Percentiles rank a stretch among this genome's conserved stretches.
Conservation (phyloP, 306 rosid species). For the Luffa aegyptiaca region DNA sequence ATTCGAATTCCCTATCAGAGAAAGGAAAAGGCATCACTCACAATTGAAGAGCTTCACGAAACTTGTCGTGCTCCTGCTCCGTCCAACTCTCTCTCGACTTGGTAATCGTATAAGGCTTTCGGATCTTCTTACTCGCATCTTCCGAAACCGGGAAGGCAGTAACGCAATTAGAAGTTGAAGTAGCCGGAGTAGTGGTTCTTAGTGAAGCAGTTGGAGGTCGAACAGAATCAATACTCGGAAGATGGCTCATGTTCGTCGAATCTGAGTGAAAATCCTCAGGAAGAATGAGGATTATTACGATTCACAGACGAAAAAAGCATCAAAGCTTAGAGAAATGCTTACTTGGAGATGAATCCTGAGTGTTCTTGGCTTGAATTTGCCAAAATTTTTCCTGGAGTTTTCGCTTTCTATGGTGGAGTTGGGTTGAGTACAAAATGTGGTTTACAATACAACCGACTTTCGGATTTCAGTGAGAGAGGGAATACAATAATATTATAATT, state of each 20-base stretch:
- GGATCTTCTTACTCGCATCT: conserved; percentile 65
- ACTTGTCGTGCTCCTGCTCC: conserved; percentile 95
- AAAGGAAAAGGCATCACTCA: conserved; percentile 18
- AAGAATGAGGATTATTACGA: conserved; percentile 47
- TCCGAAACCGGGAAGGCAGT: conserved; percentile 18
- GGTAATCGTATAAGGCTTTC: conserved; percentile 84
- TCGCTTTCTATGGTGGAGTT: not conserved
- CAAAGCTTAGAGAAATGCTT: not conserved
- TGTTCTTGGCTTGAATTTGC: not conserved
- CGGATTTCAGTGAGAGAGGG: not conserved
- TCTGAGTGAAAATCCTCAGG: conserved; percentile 52
- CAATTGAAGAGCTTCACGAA: conserved; percentile 96
- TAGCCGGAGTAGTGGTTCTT: conserved; percentile 5
- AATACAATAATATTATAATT: not conserved
- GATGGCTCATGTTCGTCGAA: conserved; percentile 35
- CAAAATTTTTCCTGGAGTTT: not conserved
- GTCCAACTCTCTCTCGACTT: conserved; percentile 96
- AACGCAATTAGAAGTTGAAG: not conserved
- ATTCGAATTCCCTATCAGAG: not conserved
- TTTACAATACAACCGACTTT: conserved; percentile 3
- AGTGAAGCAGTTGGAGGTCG: conserved; percentile 19
- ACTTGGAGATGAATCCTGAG: not conserved
- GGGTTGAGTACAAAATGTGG: conserved; percentile 12
- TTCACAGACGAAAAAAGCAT: conserved; percentile 43
- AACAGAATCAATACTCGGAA: conserved; percentile 32